Percentiles rank a stretch among this genome's conserved stretches.
phyloP scores from a whole-genome alignment of 1,284 basidiomycete genomes.

The Serendipita sp. region DNA sequence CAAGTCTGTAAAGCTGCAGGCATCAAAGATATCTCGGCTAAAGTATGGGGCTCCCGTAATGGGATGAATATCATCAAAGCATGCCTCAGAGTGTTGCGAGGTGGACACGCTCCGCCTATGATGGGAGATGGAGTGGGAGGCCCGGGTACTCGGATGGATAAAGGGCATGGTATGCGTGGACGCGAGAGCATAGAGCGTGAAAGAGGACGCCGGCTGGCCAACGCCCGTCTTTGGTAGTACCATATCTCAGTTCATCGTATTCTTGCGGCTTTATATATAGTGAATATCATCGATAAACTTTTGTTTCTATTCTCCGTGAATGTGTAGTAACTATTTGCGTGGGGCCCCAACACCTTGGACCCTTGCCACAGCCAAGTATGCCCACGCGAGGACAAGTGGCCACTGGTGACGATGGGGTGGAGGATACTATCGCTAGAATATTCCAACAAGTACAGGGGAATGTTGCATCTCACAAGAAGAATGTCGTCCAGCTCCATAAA shows the following conservation, averaged over 20 bases:
- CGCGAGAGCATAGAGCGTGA: slow-evolving; percentile 55
- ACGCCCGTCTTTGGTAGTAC: slow-evolving; percentile 35
- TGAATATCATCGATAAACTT: neutral
- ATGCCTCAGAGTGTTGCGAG: slow-evolving; percentile 48
- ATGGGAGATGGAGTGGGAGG: slow-evolving; percentile 71
- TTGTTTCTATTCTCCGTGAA: no score
- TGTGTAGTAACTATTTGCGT: neutral
- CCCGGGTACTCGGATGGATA: slow-evolving; percentile 47
- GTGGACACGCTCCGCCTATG: slow-evolving; percentile 54
- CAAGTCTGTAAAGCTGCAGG: slow-evolving; percentile 78
- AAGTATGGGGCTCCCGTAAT: slow-evolving; percentile 87
- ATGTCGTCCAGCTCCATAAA: slow-evolving; percentile 75
- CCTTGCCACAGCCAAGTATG: slow-evolving; percentile 3
- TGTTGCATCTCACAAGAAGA: slow-evolving; percentile 82
- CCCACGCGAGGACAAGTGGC: slow-evolving; percentile 6
- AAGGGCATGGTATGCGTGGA: slow-evolving; percentile 50
- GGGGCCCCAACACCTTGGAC: neutral
- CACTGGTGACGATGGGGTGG: slow-evolving; percentile 19
- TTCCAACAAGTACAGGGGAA: slow-evolving; percentile 78
- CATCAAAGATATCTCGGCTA: slow-evolving; percentile 86
- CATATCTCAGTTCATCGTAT: neutral
- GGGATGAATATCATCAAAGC: slow-evolving; percentile 49
- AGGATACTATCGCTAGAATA: slow-evolving; percentile 33
- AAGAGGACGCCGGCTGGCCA: slow-evolving; percentile 51
- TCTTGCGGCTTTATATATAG: neutral